Percentiles rank a stretch among this genome's conserved stretches.
Evolutionary conservation across 2,329 filamentous ascomycete species (phyloP).

Genomic region (Colletotrichum incanum): DNA sequence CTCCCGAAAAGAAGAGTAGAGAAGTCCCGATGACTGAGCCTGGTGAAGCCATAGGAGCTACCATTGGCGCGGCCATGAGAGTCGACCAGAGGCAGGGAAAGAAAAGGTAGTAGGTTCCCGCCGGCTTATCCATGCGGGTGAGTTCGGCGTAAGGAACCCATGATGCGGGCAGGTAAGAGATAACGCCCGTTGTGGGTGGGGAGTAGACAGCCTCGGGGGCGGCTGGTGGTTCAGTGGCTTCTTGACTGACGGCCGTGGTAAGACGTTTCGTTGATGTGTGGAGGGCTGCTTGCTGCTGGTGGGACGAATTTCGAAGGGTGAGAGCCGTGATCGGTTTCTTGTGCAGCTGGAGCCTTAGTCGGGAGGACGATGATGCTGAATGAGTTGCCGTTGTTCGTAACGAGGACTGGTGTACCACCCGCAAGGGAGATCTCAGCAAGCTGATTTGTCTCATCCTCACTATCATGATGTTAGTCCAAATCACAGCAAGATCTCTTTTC

Average conservation of each 20-base stretch:
- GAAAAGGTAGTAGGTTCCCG: conserved; percentile 88
- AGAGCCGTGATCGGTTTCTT: conserved; percentile 19
- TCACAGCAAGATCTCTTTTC: not conserved
- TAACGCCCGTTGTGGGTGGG: conserved; percentile 79
- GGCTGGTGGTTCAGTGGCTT: conserved; percentile 42
- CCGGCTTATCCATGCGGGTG: conserved; percentile 84
- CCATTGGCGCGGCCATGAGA: conserved; percentile 81
- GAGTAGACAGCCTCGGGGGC: conserved; percentile 63
- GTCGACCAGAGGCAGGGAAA: conserved; percentile 90
- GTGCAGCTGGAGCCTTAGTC: conserved; percentile 15
- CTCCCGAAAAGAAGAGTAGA: conserved; percentile 81
- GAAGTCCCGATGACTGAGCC: conserved; percentile 75
- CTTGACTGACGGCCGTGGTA: conserved; percentile 26
- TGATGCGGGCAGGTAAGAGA: conserved; percentile 78
- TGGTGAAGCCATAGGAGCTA: conserved; percentile 72
- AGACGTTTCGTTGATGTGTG: conserved; percentile 39
- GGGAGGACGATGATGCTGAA: not conserved
- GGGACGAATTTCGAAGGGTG: not conserved
- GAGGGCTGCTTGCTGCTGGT: conserved; percentile 19
- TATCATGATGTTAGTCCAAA: conserved; percentile 1
- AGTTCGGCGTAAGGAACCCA: conserved; percentile 88
- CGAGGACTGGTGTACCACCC: not conserved
- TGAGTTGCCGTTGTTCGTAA: not conserved
- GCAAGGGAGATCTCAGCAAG: conserved; percentile 26
- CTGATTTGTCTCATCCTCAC: conserved; percentile 33